Conservation (phyloP, 2,329 filamentous ascomycete species). For the Penicillium brasilianum region DNA sequence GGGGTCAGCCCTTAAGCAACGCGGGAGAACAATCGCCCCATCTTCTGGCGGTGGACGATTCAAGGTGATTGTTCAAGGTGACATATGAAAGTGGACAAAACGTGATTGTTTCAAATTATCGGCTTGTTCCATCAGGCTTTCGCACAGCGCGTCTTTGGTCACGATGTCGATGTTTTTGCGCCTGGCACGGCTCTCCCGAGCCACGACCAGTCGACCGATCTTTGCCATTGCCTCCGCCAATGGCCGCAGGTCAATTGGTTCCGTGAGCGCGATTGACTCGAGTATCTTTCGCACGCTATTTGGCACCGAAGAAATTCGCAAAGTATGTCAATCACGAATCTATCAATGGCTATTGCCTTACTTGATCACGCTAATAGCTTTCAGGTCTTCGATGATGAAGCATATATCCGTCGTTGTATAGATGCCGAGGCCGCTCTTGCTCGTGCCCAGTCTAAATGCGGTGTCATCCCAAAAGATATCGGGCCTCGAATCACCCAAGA, state of each 20-base stretch:
- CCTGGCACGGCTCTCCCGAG: conserved; percentile 18
- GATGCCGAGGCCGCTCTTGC: conserved; percentile 60
- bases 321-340: conserved; percentile 16
- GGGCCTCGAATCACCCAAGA: conserved; percentile 45
- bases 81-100: background rate
- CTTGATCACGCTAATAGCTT: background rate
- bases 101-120: background rate
- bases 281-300: conserved; percentile 58
- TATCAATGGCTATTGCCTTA: background rate
- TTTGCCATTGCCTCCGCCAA: conserved; percentile 55
- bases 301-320: conserved; percentile 57
- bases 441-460: conserved; percentile 55
- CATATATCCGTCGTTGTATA: conserved; percentile 56
- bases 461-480: conserved; percentile 52
- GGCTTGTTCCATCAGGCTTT: background rate
- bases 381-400: conserved; percentile 56
- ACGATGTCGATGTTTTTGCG: conserved; percentile 25
- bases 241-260: conserved; percentile 64
- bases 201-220: conserved; percentile 6
- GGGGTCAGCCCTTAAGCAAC: background rate
- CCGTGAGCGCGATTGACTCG: conserved; percentile 51
- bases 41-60: background rate
- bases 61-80: background rate
- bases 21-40: background rate
- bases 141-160: background rate